These are phyloP conservation scores for Apiotrichum sp. DNA, from an alignment of 1,284 basidiomycete species.

Conservation along the genomic window DNA sequence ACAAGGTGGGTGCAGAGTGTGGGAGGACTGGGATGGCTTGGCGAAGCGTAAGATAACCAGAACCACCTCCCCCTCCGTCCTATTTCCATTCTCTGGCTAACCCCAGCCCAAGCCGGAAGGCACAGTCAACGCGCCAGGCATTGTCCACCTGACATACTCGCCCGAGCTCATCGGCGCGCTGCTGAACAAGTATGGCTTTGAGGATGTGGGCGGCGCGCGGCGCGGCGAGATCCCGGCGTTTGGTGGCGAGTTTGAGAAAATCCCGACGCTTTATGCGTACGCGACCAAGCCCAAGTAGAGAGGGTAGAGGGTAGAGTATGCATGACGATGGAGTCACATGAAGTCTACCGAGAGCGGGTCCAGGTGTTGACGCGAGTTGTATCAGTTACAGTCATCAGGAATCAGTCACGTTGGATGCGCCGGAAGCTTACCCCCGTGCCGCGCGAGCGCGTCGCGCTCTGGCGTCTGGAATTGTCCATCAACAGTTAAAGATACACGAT, in stretches of 20 bases:
- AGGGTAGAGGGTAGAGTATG: too few relatives aligned
- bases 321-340: too few relatives aligned
- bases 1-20: background rate
- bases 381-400: too few relatives aligned
- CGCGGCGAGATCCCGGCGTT: constrained; percentile 21
- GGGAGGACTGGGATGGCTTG: background rate
- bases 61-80: too few relatives aligned
- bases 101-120: background rate
- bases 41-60: background rate
- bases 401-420: too few relatives aligned
- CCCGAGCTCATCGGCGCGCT: constrained; percentile 9
- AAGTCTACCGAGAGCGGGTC: too few relatives aligned
- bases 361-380: too few relatives aligned
- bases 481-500: too few relatives aligned
- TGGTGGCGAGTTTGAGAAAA: background rate
- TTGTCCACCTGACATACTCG: constrained; percentile 22
- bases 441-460: too few relatives aligned
- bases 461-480: too few relatives aligned
- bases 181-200: constrained; percentile 24
- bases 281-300: constrained; percentile 4
- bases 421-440: too few relatives aligned
- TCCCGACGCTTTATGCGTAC: constrained; percentile 6
- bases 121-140: constrained; percentile 26
- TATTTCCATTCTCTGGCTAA: background rate
- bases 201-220: constrained; percentile 22